Base-by-base conservation (phyloP, 2,329 filamentous ascomycete species). In the Scopulariopsis brevicaulis region DNA sequence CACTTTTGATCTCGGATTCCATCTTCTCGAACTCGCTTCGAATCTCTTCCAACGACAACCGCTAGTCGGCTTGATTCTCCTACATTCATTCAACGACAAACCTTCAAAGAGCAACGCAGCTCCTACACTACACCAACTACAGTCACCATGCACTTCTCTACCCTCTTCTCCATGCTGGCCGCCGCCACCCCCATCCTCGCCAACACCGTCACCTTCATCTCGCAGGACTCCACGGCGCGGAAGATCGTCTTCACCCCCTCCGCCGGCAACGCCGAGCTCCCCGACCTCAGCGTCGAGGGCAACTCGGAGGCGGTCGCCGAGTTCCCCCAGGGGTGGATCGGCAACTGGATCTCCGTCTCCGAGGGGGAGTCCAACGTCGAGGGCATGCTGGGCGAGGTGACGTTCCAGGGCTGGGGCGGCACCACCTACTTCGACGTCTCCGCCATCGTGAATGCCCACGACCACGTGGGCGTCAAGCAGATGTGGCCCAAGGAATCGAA, bases 351-450 rank as follows among this genome's bases (percentile, higher is more conserved):
- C 68, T 72, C 79, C 52, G 66, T 80, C 62, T 69, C 70, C 48
- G 68, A 78, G 32, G 80, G 79, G 57, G 59, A 66, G 2, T 53
- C 65, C 12, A 69, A 75, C 62, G 64, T 65, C 50, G 67, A 73
- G 5, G 80, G 80, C 63, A 82, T 80, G 76, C 74, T 80, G 59
- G 77, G 77, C 57, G 77, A 80, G 72, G 71, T 78, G 58, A 69
- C 70, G 62, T 80, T 78, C 65, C 70, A 75, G 57, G 77, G 75
- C 65, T 80, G 69, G 69, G 64, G 67, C 56, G 78, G 71, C 62
- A 60, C 71, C 59, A 81, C 76, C 59, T 83, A 76, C 74, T 83
- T 80, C 59, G 80, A 83, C 62, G 78, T 83, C 61, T 82, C 79
- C 12, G 79, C 79, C 66, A 83, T 83, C 62, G 77, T 82, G 64